Percentiles rank a stretch among this genome's conserved stretches.
phyloP scores from a whole-genome alignment of 1,139 yeast species.

The Hyphopichia pseudoburtonii region DNA sequence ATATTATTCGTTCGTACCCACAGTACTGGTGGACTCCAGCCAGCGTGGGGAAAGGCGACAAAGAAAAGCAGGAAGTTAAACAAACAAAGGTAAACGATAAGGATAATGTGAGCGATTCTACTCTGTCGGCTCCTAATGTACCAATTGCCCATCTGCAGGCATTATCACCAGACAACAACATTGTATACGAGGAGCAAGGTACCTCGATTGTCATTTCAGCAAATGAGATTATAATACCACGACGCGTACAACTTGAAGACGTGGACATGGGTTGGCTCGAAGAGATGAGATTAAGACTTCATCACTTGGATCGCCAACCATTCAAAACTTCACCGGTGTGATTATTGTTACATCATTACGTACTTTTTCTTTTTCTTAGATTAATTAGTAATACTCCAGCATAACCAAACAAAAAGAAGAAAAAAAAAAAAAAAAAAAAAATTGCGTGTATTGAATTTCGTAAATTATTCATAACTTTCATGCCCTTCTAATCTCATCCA shows the following conservation, averaged over 20 bases:
- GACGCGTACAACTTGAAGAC: conserved; percentile 21
- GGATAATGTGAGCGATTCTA: not conserved
- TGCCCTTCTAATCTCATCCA: conserved; percentile 46
- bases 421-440: too few relatives aligned
- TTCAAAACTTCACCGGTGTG: too few relatives aligned
- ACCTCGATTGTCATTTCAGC: conserved; percentile 18
- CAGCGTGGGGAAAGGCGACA: conserved; percentile 3
- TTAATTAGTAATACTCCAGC: too few relatives aligned
- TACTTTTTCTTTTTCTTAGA: too few relatives aligned
- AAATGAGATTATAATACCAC: conserved; percentile 24
- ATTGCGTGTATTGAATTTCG: too few relatives aligned
- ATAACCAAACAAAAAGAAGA: too few relatives aligned
- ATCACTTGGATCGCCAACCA: too few relatives aligned
- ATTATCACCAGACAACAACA: not conserved
- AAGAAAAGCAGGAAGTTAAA: not conserved
- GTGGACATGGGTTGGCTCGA: conserved; percentile 29
- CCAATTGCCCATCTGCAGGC: not conserved
- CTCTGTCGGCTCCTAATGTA: not conserved
- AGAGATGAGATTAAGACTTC: conserved; percentile 10
- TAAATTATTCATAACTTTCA: too few relatives aligned
- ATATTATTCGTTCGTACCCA: conserved; percentile 57
- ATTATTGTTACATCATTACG: too few relatives aligned
- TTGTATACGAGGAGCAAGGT: not conserved
- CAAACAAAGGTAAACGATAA: not conserved
- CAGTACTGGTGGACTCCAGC: conserved; percentile 62